Evolutionary conservation across 2,329 filamentous ascomycete genomes (phyloP).

Genomic region (Leptoxyphium fumago): DNA sequence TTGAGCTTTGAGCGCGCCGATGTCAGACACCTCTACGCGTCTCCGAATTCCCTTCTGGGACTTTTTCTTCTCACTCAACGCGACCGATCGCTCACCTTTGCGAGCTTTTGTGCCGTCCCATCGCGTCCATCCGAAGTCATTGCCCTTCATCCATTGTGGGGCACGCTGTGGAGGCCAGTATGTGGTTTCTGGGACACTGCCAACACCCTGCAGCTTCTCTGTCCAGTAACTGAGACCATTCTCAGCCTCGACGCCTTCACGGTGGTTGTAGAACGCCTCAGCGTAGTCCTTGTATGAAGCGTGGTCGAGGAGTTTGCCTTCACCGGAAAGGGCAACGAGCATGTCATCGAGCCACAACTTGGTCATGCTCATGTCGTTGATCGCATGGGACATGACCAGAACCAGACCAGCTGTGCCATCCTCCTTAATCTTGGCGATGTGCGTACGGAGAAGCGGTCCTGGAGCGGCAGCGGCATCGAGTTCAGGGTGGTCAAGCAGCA

Average conservation of each 20-base stretch:
- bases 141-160: constrained; percentile 20
- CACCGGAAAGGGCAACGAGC: constrained; percentile 12
- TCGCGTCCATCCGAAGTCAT: constrained; percentile 15
- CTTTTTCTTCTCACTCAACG: constrained; percentile 10
- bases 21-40: constrained; percentile 14
- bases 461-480: constrained; percentile 16
- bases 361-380: constrained; percentile 21
- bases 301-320: constrained; percentile 13
- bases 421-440: constrained; percentile 13
- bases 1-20: constrained; percentile 16
- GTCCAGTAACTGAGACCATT: constrained; percentile 17
- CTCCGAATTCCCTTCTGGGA: constrained; percentile 16
- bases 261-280: constrained; percentile 17
- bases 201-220: constrained; percentile 15
- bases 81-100: constrained; percentile 11
- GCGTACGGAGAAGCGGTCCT: constrained; percentile 16
- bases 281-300: constrained; percentile 18
- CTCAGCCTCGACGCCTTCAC: constrained; percentile 14
- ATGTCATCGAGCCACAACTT: constrained; percentile 20
- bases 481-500: constrained; percentile 14
- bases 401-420: constrained; percentile 16
- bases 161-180: constrained; percentile 18
- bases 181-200: constrained; percentile 11
- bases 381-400: constrained; percentile 16
- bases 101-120: constrained; percentile 15